Base-by-base conservation (phyloP, 371 early-diverging fungal species). In the Conidiobolus incongruus region DNA sequence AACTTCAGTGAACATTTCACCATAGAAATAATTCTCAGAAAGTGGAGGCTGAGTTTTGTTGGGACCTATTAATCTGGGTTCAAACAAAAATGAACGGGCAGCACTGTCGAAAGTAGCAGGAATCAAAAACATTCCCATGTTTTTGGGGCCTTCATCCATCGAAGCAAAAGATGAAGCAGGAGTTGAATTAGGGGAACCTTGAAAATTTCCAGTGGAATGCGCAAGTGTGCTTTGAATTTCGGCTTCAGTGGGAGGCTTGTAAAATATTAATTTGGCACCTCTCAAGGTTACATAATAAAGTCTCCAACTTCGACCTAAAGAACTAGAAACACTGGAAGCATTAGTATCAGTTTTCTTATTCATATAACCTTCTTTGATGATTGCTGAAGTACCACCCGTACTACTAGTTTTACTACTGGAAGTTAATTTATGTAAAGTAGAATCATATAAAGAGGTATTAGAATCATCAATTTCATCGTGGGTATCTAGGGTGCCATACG, bases 181-280 rank as follows among this genome's bases (percentile, higher is more conserved):
- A 20, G 41, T 21, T 34, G 49, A 28, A 24, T 52, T 40, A 10
- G 56, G 52, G 23, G 46, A 50, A 13, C 53, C 51, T 46, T 60
- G 57, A 35, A 51, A 46, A 12, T 54, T 52, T 3, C 58, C 61
- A 5, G 54, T 52, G 43, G 63, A 65, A 29, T 64, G 59, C 40
- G 64, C 51, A 47, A 72, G 47, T 68, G 71, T 45, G 52, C 65
- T 47, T 57, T 61, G 39, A 68, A 72, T 45, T 55, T 63, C 58
- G 42, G 70, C 58, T 53, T 70, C 66, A 1, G 75, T 57, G 7
- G 70, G 64, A n/a, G 76, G 63, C 49, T 77, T 78, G 54, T 77
- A 83, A 38, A 81, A 71, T 46, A 76, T 80, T 2, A 83, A 53
- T 50, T 83, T 83, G 43, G 79, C 77, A n/a, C 81, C 82, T 54